Evolutionary conservation across 345 rosid genomes (phyloP), one percentile per base, ranked within the genome.

Genomic region (Pistacia vera): DNA sequence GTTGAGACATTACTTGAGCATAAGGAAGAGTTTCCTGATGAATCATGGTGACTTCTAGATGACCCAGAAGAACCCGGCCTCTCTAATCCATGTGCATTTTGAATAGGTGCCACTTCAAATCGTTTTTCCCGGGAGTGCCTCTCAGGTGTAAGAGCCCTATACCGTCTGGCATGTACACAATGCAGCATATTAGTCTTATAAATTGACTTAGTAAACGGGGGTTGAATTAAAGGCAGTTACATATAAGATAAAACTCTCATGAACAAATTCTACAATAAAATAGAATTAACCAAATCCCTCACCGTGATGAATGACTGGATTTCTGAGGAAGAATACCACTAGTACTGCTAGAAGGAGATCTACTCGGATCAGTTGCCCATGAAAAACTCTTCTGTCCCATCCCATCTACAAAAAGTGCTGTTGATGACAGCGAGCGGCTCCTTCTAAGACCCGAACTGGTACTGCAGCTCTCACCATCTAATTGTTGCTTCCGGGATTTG

Each of bases 361-460:
- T 76, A 49, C 75, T 83, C 41, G 72, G 85, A 77, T 88, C 88
- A 68, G 75, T 78, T 14, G 79, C 67, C 66, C 85, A 69, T 66
- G 85, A 70, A 61, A 80, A 63, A 75, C 83, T 74, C 59, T 65
- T 73, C 36, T 82, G 88, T 75, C 77, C 88, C 51, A 78, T 72
- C 65, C 71, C 89, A 77, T 89, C 92, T 12, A 71, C 87, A 76
- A 85, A 81, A 85, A 88, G 85, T 70, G 90, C 88, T 38, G 93
- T 87, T 0, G 96, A 93, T 73, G 99, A 88, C 72, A 85, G 70
- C 3, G 99, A 96, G 73, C 87, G 93, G 84, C 98, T 92, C 86
- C 93, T 88, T 82, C 94, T 87, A 76, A 93, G 97, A 82, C 66
- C 72, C 14, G 91, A 80, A 77, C 71, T 68, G 12, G 77, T 16